phyloP scores from a whole-genome alignment of 2,329 filamentous ascomycete genomes.

The Epichloe gansuensis region DNA sequence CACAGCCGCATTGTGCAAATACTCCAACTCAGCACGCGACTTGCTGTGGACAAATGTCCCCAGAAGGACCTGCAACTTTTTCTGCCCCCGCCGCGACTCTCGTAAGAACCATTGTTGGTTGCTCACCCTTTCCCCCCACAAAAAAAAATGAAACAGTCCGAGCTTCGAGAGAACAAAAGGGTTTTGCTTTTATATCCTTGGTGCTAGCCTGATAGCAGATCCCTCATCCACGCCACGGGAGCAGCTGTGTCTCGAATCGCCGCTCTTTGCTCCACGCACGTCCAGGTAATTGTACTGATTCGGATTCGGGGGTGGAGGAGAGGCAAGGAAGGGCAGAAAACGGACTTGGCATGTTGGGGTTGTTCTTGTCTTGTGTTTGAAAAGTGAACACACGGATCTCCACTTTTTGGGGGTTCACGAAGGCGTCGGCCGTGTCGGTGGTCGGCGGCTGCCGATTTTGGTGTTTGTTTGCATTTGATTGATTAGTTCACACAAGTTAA shows the following conservation, averaged over 20 bases:
- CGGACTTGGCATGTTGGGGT: background rate
- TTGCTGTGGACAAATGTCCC: slow-evolving; percentile 45
- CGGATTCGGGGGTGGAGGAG: no score
- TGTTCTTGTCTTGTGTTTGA: no score
- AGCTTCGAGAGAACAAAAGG: no score
- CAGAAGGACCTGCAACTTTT: slow-evolving; percentile 34
- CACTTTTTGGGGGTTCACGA: background rate
- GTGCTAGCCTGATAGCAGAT: no score
- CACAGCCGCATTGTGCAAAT: slow-evolving; percentile 37
- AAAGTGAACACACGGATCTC: background rate
- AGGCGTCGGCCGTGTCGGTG: slow-evolving; percentile 4
- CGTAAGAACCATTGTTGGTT: slow-evolving; percentile 3
- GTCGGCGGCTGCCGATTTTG: slow-evolving; percentile 10
- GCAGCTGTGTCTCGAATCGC: no score
- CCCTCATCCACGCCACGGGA: no score
- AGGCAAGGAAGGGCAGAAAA: background rate
- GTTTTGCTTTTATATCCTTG: no score
- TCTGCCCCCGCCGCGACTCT: slow-evolving; percentile 7
- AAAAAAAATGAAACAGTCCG: no score
- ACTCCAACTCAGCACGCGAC: slow-evolving; percentile 34
- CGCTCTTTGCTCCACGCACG: background rate
- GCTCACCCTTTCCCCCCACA: background rate
- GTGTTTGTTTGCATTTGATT: no score
- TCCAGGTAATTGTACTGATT: background rate
- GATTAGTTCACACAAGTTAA: no score